Conservation (phyloP, 2,329 filamentous ascomycete genomes). For the Phialophora chinensis region DNA sequence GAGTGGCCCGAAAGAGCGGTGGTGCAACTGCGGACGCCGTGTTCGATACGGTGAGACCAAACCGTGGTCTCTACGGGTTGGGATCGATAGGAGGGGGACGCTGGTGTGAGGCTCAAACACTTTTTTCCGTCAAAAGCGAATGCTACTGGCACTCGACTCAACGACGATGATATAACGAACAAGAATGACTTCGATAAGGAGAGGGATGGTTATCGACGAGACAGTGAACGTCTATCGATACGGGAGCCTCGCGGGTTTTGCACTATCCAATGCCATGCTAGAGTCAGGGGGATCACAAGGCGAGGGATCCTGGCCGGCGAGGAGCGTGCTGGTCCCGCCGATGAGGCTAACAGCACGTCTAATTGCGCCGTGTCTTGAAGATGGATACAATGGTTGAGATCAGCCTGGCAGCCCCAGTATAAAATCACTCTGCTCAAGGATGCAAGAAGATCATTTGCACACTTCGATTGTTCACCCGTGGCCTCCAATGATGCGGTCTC, state of each 20-base stretch:
- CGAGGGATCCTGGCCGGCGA: constrained; percentile 23
- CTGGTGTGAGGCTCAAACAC: neutral
- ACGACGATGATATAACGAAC: constrained; percentile 8
- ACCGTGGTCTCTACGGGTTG: constrained; percentile 37
- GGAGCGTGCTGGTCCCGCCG: constrained; percentile 34
- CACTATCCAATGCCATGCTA: constrained; percentile 33
- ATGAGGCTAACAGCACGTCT: constrained; percentile 32
- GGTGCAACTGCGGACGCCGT: constrained; percentile 67
- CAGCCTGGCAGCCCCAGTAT: constrained; percentile 3
- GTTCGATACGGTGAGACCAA: constrained; percentile 45
- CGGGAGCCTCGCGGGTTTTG: constrained; percentile 35
- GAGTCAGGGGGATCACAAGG: constrained; percentile 27
- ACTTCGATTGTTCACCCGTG: constrained; percentile 4
- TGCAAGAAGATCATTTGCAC: constrained; percentile 8
- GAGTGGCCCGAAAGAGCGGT: constrained; percentile 64
- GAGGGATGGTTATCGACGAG: constrained; percentile 25
- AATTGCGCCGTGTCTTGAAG: constrained; percentile 35
- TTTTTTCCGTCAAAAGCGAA: neutral
- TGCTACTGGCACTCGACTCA: constrained; percentile 12
- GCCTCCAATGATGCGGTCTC: constrained; percentile 4
- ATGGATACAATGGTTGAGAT: constrained; percentile 33
- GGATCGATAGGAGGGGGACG: constrained; percentile 4
- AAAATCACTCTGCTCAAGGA: neutral
- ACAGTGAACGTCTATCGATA: constrained; percentile 33
- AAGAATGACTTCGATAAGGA: constrained; percentile 17